Base-by-base conservation (phyloP, 1,284 basidiomycete species). In the Abortiporus biennis region DNA sequence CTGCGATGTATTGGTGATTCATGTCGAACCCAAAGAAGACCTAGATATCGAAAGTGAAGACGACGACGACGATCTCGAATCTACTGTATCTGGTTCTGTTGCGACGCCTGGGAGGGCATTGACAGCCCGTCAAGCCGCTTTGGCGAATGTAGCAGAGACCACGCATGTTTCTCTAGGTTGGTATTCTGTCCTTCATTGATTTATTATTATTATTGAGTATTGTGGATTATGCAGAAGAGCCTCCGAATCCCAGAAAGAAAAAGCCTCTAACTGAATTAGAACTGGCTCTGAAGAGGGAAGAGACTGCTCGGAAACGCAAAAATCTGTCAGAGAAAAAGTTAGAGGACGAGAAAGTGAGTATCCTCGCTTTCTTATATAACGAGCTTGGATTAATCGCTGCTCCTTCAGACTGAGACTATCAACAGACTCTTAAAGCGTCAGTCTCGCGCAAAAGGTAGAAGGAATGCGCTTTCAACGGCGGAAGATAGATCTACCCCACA, bases 391-490 rank as follows among this genome's bases (percentile, higher is more conserved):
- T 29, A n/a, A n/a, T n/a, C n/a, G n/a, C n/a, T n/a, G n/a, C n/a
- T n/a, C n/a, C n/a, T 30, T 15, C 51, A 88, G 83, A 78, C 73
- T 31, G 87, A 92, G 59, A 92, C 92, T 0, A 95, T 95, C 63
- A 94, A 94, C 54, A 81, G 90, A 15, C 73, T 95, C 2, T 76
- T 94, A 23, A 92, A 91, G 60, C 93, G 93, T 56, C 86, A 91
- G 57, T 81, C 84, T 6, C 76, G 83, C 21, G 74, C 84, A 1
- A 73, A 79, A 43, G 74, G 72, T 42, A 85, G 80, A 53, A 74
- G 83, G 8, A 77, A 74, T 33, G 74, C 70, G 2, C 55, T 70
- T 46, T 62, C 65, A 6, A 71, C 68, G 5, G 63, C 69, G 1
- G 75, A 74, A 43, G 72, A 73, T 40, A 65, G 64, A 17, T 64